phyloP scores from a whole-genome alignment of 805 yeast species.

The Saturnispora mendoncae region DNA sequence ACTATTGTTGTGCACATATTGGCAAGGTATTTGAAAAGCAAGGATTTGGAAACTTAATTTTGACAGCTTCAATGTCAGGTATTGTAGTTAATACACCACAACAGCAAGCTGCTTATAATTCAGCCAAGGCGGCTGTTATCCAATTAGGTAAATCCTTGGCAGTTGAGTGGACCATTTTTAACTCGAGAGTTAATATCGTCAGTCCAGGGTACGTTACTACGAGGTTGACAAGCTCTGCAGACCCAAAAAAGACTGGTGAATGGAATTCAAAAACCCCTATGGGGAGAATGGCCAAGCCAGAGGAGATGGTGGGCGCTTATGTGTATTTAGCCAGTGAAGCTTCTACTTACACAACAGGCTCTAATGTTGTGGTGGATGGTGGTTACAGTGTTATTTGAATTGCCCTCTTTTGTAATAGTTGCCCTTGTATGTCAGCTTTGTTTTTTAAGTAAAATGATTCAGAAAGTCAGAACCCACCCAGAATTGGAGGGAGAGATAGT shows the following conservation, averaged over 20 bases:
- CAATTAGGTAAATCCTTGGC: constrained; percentile 74
- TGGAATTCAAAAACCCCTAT: constrained; percentile 52
- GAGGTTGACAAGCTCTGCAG: constrained; percentile 46
- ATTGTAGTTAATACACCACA: constrained; percentile 84
- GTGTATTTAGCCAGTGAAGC: constrained; percentile 76
- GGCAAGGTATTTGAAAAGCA: constrained; percentile 68
- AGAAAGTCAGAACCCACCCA: too few species aligned
- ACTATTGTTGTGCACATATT: constrained; percentile 65
- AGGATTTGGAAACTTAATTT: constrained; percentile 67
- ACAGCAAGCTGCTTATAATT: constrained; percentile 77
- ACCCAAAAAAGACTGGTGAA: constrained; percentile 34
- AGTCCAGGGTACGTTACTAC: constrained; percentile 85
- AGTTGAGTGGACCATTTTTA: constrained; percentile 82
- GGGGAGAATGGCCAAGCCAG: constrained; percentile 68
- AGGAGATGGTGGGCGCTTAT: constrained; percentile 73
- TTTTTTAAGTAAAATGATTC: too few species aligned
- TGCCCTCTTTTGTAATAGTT: not conserved
- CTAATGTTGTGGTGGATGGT: constrained; percentile 73
- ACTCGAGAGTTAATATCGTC: constrained; percentile 73
- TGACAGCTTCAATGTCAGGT: constrained; percentile 87
- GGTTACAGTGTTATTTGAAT: constrained; percentile 50
- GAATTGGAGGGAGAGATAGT: too few species aligned
- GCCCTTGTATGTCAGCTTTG: too few species aligned
- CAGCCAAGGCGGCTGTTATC: constrained; percentile 75
- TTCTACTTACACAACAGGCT: constrained; percentile 68